phyloP scores from a whole-genome alignment of 495 filamentous ascomycete genomes.

The Annulohypoxylon stygium region DNA sequence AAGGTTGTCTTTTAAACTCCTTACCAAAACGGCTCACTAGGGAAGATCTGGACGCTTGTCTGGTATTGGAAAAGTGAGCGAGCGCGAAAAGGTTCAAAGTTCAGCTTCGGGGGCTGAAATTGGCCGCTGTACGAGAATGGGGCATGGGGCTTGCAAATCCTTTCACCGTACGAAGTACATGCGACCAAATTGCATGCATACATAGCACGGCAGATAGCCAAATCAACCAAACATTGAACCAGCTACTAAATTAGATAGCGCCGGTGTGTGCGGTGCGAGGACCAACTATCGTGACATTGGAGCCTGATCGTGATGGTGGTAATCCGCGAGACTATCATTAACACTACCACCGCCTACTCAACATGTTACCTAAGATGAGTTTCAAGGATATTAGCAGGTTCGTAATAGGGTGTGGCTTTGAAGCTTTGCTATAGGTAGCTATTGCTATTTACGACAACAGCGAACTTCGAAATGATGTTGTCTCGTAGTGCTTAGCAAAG shows the following conservation, averaged over 20 bases:
- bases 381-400: slow-evolving; percentile 3
- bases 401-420: neutral
- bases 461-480: slow-evolving; percentile 3
- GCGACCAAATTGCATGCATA: slow-evolving; percentile 12
- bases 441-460: neutral
- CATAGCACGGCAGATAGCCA: slow-evolving; percentile 13
- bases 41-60: slow-evolving; percentile 29
- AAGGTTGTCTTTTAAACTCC: slow-evolving; percentile 17
- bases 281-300: neutral
- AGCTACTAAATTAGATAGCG: neutral
- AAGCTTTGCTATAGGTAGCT: neutral
- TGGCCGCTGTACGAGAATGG: slow-evolving; percentile 2
- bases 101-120: slow-evolving; percentile 33
- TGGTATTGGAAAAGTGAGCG: slow-evolving; percentile 18
- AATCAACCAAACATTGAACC: neutral
- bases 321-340: neutral
- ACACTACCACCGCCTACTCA: neutral
- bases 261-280: neutral
- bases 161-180: slow-evolving; percentile 9
- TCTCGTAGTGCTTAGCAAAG: slow-evolving; percentile 13
- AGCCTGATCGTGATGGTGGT: neutral
- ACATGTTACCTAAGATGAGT: slow-evolving; percentile 2
- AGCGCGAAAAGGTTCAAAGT: neutral
- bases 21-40: slow-evolving; percentile 25
- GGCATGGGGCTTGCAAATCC: slow-evolving; percentile 12